Base-by-base conservation (phyloP, 148 eudicot species). In the Vaccinium myrtillus region DNA sequence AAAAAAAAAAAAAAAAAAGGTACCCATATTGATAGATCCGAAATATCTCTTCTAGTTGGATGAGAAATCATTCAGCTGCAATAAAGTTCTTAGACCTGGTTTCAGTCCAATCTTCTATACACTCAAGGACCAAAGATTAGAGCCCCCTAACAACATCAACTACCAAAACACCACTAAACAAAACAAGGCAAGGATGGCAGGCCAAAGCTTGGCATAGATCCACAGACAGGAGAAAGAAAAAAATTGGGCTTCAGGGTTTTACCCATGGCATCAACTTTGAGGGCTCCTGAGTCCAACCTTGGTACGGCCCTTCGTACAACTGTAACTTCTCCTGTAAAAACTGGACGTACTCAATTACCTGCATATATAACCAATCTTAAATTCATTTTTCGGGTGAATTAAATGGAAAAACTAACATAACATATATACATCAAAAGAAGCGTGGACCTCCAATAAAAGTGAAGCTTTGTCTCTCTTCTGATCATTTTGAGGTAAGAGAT, bases 391-490 rank as follows among this genome's bases (percentile, higher is more conserved):
- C 2, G 55, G 13, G 61, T 9, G 19, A 36, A 53, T 51, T 71
- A 27, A 81, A 55, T 54, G 14, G 69, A 36, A 18, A 27, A 85
- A 49, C 16, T 43, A 55, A 7, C 49, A 84, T 2, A 19, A 43
- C 74, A 36, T 19, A 27, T 49, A 63, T 8, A 74, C 23, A 65
- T 25, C 27, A 7, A 48, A 39, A 81, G 84, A 75, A 75, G 85
- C 59, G 79, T 85, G 81, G 84, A 96, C 99, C 99, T 96, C 99
- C 90, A 96, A 86, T 86, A 96, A 88, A 46, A 96, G 93, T 8
- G 99, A 93, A 84, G 99, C 99, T 84, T 93, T 96, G 85, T 96
- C 99, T 79, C 97, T 90, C 91, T 92, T 96, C 87, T 95, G 98
- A 86, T 96, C 98, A 92, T 92, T 94, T 78, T 96, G 92, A 67